Evolutionary conservation across 192 early-diverging fungal species (phyloP).

Genomic region (Backusella circina): DNA sequence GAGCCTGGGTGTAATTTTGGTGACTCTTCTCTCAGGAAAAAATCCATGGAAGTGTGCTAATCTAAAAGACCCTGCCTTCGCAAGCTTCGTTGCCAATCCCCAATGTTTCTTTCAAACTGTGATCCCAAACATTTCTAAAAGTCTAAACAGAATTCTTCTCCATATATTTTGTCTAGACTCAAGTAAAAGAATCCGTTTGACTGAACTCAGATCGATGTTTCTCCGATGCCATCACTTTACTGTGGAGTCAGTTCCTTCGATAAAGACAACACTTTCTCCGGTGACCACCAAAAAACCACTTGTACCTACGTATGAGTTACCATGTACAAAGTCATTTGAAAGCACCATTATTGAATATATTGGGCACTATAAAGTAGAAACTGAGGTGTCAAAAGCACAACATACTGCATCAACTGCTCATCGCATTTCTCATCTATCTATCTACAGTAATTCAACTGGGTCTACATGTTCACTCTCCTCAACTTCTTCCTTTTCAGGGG

Average conservation of each 20-base stretch:
- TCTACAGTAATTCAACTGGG: not conserved
- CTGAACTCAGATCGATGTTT: slow-evolving; percentile 29
- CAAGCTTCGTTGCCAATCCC: slow-evolving; percentile 44
- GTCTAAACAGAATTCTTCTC: slow-evolving; percentile 52
- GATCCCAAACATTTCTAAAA: slow-evolving; percentile 49
- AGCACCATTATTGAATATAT: slow-evolving; percentile 2
- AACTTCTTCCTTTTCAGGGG: not conserved
- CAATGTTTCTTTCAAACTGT: slow-evolving; percentile 64
- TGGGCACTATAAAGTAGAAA: not conserved
- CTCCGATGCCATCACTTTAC: slow-evolving; percentile 6
- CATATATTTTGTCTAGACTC: slow-evolving; percentile 45
- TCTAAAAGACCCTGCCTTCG: slow-evolving; percentile 55
- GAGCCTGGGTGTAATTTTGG: slow-evolving; percentile 94
- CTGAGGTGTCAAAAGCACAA: not conserved
- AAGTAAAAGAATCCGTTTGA: slow-evolving; percentile 34
- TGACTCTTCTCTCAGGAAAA: slow-evolving; percentile 75
- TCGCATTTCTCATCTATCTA: not conserved
- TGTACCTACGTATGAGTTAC: not conserved
- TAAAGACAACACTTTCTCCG: not conserved
- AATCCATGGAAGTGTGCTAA: slow-evolving; percentile 74
- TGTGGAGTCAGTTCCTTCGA: not conserved
- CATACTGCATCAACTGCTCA: not conserved
- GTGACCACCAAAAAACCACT: not conserved
- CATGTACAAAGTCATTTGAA: slow-evolving; percentile 9
- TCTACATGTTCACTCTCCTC: not conserved